Evolutionary conservation across 2,329 filamentous ascomycete genomes (phyloP), one percentile per base, ranked within the genome.

Genomic region (Botrytis hyacinthi): DNA sequence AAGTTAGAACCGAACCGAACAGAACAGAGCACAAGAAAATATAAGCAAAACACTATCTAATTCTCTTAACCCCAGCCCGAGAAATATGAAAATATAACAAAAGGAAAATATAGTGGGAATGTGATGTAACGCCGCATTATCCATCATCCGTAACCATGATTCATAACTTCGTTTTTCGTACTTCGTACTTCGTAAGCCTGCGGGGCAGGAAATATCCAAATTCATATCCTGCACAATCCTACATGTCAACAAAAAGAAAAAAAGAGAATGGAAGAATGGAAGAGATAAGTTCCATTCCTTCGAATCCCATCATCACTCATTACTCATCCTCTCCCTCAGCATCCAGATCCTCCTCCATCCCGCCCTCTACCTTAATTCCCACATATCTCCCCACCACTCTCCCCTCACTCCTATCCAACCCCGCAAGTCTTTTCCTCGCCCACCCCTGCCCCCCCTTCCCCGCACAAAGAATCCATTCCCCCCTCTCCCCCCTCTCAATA

Each of bases 301-400:
- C n/a, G 18, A 29, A 61, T n/a, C 4, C 4, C 8, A 42, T 32
- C 18, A 54, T 29, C 60, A 51, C 32, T 77, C 35, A 54, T 40
- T 66, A 65, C 40, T 77, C 75, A 42, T 77, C 75, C 37, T 78
- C 77, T 4, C 75, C 74, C 46, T 78, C 77, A 20, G 75, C 77
- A 75, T 78, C 77, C 12, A 68, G 59, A 73, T 78, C 77, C 26
- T 70, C 75, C 32, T 54, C 72, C 22, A n/a, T 37, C 3, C 61
- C 65, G 20, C 51, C 22, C 35, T 48, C 16, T 44, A 44, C 7
- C 32, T 48, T 59, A 10, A 69, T 22, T 16, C 26, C 32, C 9
- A 18, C 29, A 5, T 1, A 26, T 6, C 22, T n/a, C 51, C 22
- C 14, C n/a, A 3, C 7, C 68, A 62, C 4, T n/a, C 16, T 29